Evolutionary conservation across 2,329 filamentous ascomycete genomes (phyloP), one percentile per base, ranked within the genome.

Genomic region (Diaporthe sp.): DNA sequence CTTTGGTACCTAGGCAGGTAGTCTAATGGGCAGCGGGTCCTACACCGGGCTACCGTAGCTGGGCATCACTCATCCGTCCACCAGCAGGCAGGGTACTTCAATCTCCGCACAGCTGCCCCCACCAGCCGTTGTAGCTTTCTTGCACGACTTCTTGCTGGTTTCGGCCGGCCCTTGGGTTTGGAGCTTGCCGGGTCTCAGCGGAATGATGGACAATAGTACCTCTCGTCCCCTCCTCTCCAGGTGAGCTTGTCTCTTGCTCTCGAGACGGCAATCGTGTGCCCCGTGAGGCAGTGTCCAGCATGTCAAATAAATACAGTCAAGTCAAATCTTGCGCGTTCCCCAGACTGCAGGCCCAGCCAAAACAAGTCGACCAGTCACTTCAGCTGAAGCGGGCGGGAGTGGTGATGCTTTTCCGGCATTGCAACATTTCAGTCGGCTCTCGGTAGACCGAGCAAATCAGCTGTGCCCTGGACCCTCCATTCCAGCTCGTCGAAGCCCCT

Each of bases 361-460:
- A 39, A 39, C 65, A 68, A 51, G 15, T 68, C 28, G 46, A 55
- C 37, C 31, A 55, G 51, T 65, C 57, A 62, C 49, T 42, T 73
- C 71, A 62, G 51, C 68, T 71, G 71, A 73, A 73, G 28, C 71
- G 62, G 51, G 62, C 60, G 39, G 60, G 39, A 61, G 49, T 73
- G 49, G 49, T n/a, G 31, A 68, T 39, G 71, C 31, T 42, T 61
- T 51, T 44, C 44, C 72, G 58, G 53, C 72, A 60, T 60, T 61
- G 53, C 57, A 55, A 60, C 42, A 55, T 58, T 60, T 53, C 37
- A 71, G 75, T 65, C 75, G 75, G 75, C 68, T 72, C 72, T 74
- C 70, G 65, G 67, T 68, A 74, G 61, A 61, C 61, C 71, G 71
- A 74, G 55, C 74, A 74, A 74, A 76, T 76, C 74, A 76, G 55